A percentile compares a stretch with the other conserved stretches of the same genome.
phyloP scores from a whole-genome alignment of 2,329 filamentous ascomycete species.

The Dendryphion nanum region DNA sequence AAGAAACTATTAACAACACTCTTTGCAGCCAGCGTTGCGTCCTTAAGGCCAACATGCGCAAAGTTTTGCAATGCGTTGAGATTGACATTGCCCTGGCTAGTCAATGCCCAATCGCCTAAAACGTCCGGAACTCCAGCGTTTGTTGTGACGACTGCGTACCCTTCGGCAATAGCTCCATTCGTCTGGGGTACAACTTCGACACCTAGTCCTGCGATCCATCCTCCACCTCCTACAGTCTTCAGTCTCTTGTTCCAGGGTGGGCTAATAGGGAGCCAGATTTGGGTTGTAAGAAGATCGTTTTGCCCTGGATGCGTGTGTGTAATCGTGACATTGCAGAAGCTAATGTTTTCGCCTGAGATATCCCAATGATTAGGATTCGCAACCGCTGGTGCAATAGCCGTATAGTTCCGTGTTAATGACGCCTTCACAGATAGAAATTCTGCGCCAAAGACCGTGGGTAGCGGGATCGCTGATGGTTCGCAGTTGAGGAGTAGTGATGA shows the following conservation, averaged over 20 bases:
- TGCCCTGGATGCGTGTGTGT: neutral
- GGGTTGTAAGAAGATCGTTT: neutral
- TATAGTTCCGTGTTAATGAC: conserved; percentile 7
- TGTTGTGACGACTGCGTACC: neutral
- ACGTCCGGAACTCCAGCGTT: neutral
- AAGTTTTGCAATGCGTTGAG: neutral
- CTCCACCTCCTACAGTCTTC: neutral
- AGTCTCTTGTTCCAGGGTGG: conserved; percentile 1
- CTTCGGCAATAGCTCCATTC: neutral
- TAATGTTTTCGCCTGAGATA: conserved; percentile 4
- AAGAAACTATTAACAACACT: neutral
- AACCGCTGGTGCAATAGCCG: conserved; percentile 1
- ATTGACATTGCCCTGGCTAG: neutral
- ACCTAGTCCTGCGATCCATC: neutral
- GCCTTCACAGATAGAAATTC: conserved; percentile 6
- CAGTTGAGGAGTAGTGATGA: neutral
- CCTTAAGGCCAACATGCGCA: neutral
- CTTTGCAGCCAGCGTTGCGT: neutral
- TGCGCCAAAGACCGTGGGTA: conserved; percentile 7
- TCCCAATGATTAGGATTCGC: conserved; percentile 7
- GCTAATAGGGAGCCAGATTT: neutral
- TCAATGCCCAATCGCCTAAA: neutral
- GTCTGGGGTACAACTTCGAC: neutral
- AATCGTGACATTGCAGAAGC: conserved; percentile 16
- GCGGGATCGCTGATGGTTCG: neutral